These are phyloP conservation scores for Astragalus membranaceus DNA, from an alignment of 306 rosid species.

Conservation along the genomic window DNA sequence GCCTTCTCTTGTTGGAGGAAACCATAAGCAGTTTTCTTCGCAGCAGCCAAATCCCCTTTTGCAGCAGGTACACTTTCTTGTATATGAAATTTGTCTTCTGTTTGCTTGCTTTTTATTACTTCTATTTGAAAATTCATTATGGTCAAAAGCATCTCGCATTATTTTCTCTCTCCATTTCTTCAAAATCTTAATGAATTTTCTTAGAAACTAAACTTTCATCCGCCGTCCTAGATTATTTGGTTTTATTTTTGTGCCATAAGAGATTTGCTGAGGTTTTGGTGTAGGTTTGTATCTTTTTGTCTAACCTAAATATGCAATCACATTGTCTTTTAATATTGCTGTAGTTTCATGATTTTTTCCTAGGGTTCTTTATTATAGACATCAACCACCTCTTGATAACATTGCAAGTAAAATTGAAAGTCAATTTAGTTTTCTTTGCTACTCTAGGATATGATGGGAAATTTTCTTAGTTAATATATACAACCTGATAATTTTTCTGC, in stretches of 20 bases:
- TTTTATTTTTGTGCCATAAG: background rate
- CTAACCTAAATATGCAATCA: background rate
- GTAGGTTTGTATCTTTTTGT: background rate
- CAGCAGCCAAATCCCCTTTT: slow-evolving; percentile 82
- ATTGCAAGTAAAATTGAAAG: background rate
- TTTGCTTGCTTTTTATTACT: slow-evolving; percentile 8
- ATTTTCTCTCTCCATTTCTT: background rate
- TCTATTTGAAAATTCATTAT: background rate
- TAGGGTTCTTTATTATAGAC: background rate
- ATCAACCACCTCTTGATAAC: background rate
- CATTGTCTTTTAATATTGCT: background rate
- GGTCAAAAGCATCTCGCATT: background rate
- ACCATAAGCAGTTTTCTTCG: slow-evolving; percentile 73
- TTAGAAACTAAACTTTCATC: background rate
- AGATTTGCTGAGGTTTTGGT: background rate
- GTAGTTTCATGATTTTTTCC: background rate
- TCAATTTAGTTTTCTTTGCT: background rate
- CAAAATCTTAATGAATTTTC: background rate
- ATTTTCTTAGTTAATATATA: background rate
- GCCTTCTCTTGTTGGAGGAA: slow-evolving; percentile 76
- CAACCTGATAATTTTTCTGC: background rate
- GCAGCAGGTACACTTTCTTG: slow-evolving; percentile 58
- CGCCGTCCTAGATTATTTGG: background rate
- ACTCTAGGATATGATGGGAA: background rate
- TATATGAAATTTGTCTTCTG: slow-evolving; percentile 9